Evolutionary conservation across 176 grass and related monocot species (phyloP), one percentile per base, ranked within the genome.

Genomic region (Musa beccarii): DNA sequence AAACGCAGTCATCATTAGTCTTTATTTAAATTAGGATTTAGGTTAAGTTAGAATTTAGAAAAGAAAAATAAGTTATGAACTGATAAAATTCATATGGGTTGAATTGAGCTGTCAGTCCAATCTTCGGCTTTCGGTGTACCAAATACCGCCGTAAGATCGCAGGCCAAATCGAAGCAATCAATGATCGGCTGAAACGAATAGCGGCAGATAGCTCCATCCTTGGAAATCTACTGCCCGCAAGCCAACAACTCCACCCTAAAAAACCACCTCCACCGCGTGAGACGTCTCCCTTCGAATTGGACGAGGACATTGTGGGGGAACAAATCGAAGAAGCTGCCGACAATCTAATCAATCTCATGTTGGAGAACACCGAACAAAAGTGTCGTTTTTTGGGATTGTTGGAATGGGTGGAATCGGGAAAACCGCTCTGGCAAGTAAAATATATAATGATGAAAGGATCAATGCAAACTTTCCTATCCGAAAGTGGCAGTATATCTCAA

Each of bases 141-240:
- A 90, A 88, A 68, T 90, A 87, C 72, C 85, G 72, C n/a, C 87
- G 90, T 55, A 83, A 96, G 51, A 86, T 96, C n/a, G 87, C 85
- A 1, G 74, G 73, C 75, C 80, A 78, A 49, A 86, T 96, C 52
- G 75, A 71, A 69, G 70, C 88, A 54, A 78, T 92, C 53, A 87
- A 86, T 17, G 49, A 78, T 28, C 80, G 79, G 71, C 79, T 96
- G 5, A 64, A 82, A 69, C 81, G 86, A 4, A 76, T 88, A 2
- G 83, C 82, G 51, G 85, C 82, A 26, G 83, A 88, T 50, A 80
- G 79, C 81, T 77, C 78, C 7, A 68, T 43, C 0, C 29, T 21
- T 14, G 3, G 2, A 43, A 68, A 26, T 14, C 12, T 34, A 16
- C 9, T 16, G 26, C 10, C 24, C 11, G 43, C 26, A 6, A 16